Conservation (phyloP, 73 alveolate genomes). For the Tetrahymena malaccensis region DNA sequence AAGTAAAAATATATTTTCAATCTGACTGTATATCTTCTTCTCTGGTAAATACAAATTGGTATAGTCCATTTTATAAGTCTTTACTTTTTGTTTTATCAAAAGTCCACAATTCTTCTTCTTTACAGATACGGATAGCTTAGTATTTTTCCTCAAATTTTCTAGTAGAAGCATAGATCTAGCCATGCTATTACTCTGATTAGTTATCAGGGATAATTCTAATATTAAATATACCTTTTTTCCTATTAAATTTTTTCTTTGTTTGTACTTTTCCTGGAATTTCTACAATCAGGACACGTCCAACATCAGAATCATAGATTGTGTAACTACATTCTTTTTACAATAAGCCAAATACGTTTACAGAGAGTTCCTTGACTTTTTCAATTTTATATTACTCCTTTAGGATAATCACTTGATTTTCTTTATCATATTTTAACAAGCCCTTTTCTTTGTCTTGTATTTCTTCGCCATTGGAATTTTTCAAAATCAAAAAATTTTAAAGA, state of each 20-base stretch:
- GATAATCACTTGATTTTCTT: neutral
- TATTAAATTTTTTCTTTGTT: neutral
- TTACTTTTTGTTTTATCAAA: neutral
- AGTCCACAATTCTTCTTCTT: neutral
- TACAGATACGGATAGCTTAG: neutral
- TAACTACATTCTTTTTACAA: neutral
- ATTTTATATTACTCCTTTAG: neutral
- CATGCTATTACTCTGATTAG: neutral
- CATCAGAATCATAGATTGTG: neutral
- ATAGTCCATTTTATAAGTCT: neutral
- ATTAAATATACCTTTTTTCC: neutral
- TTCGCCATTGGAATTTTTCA: neutral
- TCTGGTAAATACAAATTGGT: neutral
- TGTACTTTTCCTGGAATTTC: neutral
- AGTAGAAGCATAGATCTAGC: neutral
- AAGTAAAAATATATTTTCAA: neutral
- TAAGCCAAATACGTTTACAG: neutral
- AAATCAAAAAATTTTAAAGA: neutral
- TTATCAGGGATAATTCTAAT: neutral
- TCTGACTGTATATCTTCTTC: neutral
- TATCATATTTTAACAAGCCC: neutral
- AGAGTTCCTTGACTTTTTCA: neutral
- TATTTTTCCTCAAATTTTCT: neutral
- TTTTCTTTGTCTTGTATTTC: neutral
- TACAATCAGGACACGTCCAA: neutral